Evolutionary conservation across 495 filamentous ascomycete species (phyloP).

Genomic region (Penicillium canescens): DNA sequence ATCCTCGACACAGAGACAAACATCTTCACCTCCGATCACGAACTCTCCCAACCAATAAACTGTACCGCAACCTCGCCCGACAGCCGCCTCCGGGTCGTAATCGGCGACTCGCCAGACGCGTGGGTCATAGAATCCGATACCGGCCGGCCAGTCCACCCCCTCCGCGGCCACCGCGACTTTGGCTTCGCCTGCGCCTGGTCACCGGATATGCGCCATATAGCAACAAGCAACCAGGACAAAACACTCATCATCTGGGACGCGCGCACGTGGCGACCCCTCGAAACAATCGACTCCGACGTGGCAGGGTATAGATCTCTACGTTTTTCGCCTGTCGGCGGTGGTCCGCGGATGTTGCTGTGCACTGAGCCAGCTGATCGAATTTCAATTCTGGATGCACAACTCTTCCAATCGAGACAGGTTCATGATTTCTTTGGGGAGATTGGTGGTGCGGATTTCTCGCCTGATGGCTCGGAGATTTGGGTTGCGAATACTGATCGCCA

Average conservation of each 20-base stretch:
- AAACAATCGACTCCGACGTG: conserved; percentile 70
- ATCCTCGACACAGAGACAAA: conserved; percentile 72
- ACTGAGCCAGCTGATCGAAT: conserved; percentile 86
- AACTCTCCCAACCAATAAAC: conserved; percentile 72
- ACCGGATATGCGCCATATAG: conserved; percentile 82
- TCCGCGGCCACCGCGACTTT: conserved; percentile 75
- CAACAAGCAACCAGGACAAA: conserved; percentile 89
- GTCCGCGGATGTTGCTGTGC: conserved; percentile 71
- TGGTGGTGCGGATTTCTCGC: conserved; percentile 71
- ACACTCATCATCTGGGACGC: conserved; percentile 85
- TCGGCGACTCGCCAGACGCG: conserved; percentile 62
- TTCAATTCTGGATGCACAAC: conserved; percentile 72
- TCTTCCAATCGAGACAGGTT: conserved; percentile 67
- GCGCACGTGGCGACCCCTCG: conserved; percentile 65
- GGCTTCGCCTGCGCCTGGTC: conserved; percentile 93
- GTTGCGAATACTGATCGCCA: conserved; percentile 73
- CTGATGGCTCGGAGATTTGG: conserved; percentile 69
- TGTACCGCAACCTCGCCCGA: conserved; percentile 82
- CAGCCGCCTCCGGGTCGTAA: conserved; percentile 74
- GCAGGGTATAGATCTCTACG: conserved; percentile 74
- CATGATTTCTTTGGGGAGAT: conserved; percentile 87
- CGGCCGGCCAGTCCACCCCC: conserved; percentile 53
- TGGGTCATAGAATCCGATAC: conserved; percentile 65
- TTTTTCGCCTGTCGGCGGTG: conserved; percentile 78
- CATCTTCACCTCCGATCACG: conserved; percentile 59